Conservation (phyloP, 176 grass and related monocot genomes). For the Zea mays region Zm-B73-REFERENCE-NAM-5.0 NC_050097.1:4333501-4334000, state of each 20-base stretch:
- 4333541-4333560: slow-evolving; percentile 47
- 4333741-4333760: slow-evolving; percentile 72
- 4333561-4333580: slow-evolving; percentile 59
- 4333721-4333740: slow-evolving; percentile 56
- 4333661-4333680: no score
- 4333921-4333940: slow-evolving; percentile 55
- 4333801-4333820: slow-evolving; percentile 65
- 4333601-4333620: slow-evolving; percentile 34
- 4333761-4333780: slow-evolving; percentile 65
- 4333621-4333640: not conserved
- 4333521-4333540: slow-evolving; percentile 78
- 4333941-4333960: slow-evolving; percentile 15
- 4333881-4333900: slow-evolving; percentile 56
- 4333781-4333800: slow-evolving; percentile 59
- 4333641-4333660: not conserved
- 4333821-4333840: slow-evolving; percentile 81
- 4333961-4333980: not conserved
- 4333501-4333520: slow-evolving; percentile 70
- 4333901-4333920: slow-evolving; percentile 72
- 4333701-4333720: not conserved
- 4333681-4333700: not conserved
- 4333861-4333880: slow-evolving; percentile 73
- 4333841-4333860: slow-evolving; percentile 70
- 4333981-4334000: not conserved
- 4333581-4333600: slow-evolving; percentile 50